phyloP scores from a whole-genome alignment of 169 alveolate genomes.

The Plasmodium inui region DNA sequence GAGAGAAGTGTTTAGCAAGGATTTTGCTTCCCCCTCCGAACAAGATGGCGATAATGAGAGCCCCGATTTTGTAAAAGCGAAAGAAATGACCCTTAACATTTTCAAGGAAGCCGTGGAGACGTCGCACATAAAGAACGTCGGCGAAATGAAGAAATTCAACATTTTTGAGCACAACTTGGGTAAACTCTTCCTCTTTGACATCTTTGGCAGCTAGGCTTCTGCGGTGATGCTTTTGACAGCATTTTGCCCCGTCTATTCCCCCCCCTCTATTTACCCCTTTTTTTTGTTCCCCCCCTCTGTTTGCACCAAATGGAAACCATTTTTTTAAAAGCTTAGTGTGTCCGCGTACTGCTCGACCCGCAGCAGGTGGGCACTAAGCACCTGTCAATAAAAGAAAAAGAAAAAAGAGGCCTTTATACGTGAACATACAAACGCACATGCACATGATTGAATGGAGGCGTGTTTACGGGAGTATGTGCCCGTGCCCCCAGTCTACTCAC shows the following conservation, averaged over 20 bases:
- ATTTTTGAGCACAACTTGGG: slow-evolving; percentile 68
- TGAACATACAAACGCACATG: background rate
- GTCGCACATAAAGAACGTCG: slow-evolving; percentile 33
- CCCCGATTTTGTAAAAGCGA: slow-evolving; percentile 32
- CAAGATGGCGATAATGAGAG: slow-evolving; percentile 30
- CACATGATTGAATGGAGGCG: background rate
- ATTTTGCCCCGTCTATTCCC: background rate
- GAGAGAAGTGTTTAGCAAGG: slow-evolving; percentile 20
- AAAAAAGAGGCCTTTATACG: background rate
- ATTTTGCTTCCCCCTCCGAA: slow-evolving; percentile 3
- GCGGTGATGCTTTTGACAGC: background rate
- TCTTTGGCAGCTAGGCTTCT: slow-evolving; percentile 31
- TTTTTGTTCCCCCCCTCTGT: slow-evolving; percentile 7
- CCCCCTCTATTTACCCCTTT: background rate
- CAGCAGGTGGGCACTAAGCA: background rate
- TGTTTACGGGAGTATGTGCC: background rate
- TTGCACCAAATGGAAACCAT: background rate
- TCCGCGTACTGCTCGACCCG: slow-evolving; percentile 13
- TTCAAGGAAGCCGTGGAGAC: slow-evolving; percentile 40
- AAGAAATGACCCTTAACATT: slow-evolving; percentile 21
- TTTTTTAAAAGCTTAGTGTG: slow-evolving; percentile 14
- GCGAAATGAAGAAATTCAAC: slow-evolving; percentile 66
- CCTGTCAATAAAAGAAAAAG: background rate
- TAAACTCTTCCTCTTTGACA: slow-evolving; percentile 63
- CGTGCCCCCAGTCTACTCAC: background rate